Base-by-base conservation (phyloP, 1,284 basidiomycete genomes). In the Apiotrichum veenhuisii region DNA sequence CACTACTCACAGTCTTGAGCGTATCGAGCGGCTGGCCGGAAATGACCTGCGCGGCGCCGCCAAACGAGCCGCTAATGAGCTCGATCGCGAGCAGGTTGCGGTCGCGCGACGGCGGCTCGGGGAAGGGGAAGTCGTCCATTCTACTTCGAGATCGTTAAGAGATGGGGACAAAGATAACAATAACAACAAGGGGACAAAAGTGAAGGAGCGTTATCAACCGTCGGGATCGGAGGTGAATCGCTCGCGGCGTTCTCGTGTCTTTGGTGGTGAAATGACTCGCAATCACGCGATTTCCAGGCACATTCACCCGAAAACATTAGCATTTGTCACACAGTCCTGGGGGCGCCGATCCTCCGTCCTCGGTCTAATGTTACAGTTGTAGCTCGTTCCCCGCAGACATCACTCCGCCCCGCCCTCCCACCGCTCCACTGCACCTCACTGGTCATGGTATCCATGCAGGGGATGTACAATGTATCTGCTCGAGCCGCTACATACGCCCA, bases 11-110 rank as follows among this genome's bases (percentile, higher is more conserved):
- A 9, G 78, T 78, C 80, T 93, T 94, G 40, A 41, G 40, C 40
- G 40, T 41, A n/a, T 41, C 40, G 20, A 41, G 57, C 57, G 77
- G 76, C 67, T 92, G 91, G 3, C 91, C 91, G 36, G 91, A 86
- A 11, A 95, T 79, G 26, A 96, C 91, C 61, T 77, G 77, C 10
- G 69, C 61, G 2, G 77, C 76, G 18, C 79, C 79, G 36, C 77
- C 77, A 11, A 77, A 68, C 52, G 69, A 71, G n/a, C 78, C 77
- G 10, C 73, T 68, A 20, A 78, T 66, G 27, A 78, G 73, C 64
- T 77, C 73, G 58, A 76, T 72, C 8, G 70, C 66, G 27, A 75
- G 61, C 52, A 71, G 67, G 57, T 74, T 75, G 33, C 64, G 57
- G 60, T 69, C 61, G 47, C 64, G 67, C 12, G 61, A 47, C 3